A percentile compares a stretch with the other conserved stretches of the same genome.
phyloP scores from a whole-genome alignment of 2,329 filamentous ascomycete species.

The Fusarium oligoseptatum region DNA sequence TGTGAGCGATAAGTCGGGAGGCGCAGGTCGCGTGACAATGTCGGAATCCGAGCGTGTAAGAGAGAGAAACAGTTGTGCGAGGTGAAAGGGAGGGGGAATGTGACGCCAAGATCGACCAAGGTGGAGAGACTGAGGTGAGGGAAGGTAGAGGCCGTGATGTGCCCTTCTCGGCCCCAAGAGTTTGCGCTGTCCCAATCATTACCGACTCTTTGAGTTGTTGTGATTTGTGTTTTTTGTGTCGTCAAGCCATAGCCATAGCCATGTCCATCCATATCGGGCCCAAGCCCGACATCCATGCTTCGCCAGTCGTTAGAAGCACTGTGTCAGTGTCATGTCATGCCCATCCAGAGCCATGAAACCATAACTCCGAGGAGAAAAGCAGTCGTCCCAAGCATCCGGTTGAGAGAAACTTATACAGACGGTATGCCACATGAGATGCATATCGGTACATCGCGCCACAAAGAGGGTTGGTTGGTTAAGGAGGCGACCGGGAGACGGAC shows the following conservation, averaged over 20 bases:
- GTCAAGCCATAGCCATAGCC: conserved; percentile 40
- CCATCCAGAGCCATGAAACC: conserved; percentile 29
- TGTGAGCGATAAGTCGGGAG: conserved; percentile 43
- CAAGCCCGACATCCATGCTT: conserved; percentile 31
- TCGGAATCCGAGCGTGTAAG: conserved; percentile 38
- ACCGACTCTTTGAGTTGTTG: conserved; percentile 37
- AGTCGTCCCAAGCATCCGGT: conserved; percentile 33
- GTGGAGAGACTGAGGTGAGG: conserved; percentile 46
- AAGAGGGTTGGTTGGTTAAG: conserved; percentile 37
- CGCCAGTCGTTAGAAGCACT: conserved; percentile 42
- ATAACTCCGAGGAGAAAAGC: conserved; percentile 34
- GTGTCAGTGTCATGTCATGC: conserved; percentile 40
- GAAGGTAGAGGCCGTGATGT: conserved; percentile 44
- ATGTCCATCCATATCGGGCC: conserved; percentile 33
- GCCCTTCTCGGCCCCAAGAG: conserved; percentile 44
- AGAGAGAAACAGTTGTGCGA: conserved; percentile 43
- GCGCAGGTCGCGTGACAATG: conserved; percentile 38
- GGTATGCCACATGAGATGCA: conserved; percentile 32
- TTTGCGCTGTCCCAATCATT: conserved; percentile 38
- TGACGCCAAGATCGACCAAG: conserved; percentile 44
- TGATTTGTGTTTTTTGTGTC: conserved; percentile 28
- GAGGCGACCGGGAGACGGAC: conserved; percentile 32
- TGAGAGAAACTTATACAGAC: conserved; percentile 38
- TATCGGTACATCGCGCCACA: conserved; percentile 40
- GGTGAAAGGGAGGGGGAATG: conserved; percentile 40